A percentile compares a stretch with the other conserved stretches of the same genome.
Conservation (phyloP, 805 yeast species). For the Jamesozyma jinghongensis region DNA sequence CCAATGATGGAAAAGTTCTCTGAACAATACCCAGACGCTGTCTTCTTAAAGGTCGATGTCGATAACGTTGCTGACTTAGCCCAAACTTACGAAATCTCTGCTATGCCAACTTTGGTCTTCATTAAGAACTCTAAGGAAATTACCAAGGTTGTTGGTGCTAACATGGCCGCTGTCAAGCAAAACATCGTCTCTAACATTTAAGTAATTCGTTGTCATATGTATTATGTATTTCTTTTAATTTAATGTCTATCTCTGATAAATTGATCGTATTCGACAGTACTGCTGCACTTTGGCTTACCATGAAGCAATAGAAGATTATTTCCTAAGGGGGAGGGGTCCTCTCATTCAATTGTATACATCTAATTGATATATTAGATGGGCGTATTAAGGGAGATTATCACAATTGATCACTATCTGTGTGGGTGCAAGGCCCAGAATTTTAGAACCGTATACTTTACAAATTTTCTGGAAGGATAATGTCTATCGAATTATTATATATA, state of each 20-base stretch:
- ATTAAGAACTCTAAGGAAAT: conserved; percentile 78
- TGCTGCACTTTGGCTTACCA: too few relatives aligned
- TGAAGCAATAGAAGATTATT: too few relatives aligned
- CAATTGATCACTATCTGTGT: too few relatives aligned
- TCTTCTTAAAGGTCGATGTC: conserved; percentile 85
- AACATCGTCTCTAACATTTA: conserved; percentile 48
- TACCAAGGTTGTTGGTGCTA: conserved; percentile 80
- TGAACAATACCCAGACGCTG: conserved; percentile 49
- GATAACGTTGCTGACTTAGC: conserved; percentile 75
- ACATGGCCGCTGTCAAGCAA: conserved; percentile 74
- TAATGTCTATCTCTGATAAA: not conserved
- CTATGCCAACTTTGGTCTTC: conserved; percentile 64
- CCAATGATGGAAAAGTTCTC: conserved; percentile 84
- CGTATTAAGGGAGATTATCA: too few relatives aligned
- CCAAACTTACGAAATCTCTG: conserved; percentile 47
- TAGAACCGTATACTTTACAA: too few relatives aligned
- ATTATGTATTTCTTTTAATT: not conserved
- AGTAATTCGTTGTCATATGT: not conserved
- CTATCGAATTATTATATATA: too few relatives aligned
- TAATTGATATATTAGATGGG: too few relatives aligned
- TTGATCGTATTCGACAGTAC: too few relatives aligned
- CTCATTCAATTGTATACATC: too few relatives aligned
- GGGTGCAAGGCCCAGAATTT: too few relatives aligned
- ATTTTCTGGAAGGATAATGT: too few relatives aligned
- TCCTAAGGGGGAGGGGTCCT: too few relatives aligned